Base-by-base conservation (phyloP, 192 early-diverging fungal species). In the Ambispora gerdemannii region DNA sequence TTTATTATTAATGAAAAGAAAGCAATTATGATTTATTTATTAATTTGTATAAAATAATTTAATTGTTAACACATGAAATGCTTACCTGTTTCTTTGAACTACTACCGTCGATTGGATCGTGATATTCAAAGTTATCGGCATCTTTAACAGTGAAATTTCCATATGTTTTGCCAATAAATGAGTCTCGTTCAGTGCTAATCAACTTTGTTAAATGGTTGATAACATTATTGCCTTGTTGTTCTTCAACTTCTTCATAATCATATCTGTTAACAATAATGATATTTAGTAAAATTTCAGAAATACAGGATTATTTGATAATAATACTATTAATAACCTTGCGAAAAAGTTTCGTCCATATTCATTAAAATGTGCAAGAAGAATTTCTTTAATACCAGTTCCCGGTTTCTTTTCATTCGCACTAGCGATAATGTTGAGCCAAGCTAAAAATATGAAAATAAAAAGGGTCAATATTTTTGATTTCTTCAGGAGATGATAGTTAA, bases 311-410 rank as follows among this genome's bases (percentile, higher is more conserved):
- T 22, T 61, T 24, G 2, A 32, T 34, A 15, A 69, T 15, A 56
- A 4, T 34, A 20, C 2, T 24, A 24, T 50, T n/a, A 50, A 55
- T 27, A 78, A 87, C 82, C 88, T 81, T 20, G 88, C 88, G 82
- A 96, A 98, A 85, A 95, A 98, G 89, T 98, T 95, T 75, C 97
- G 90, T 36, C 97, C 97, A 61, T 95, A 98, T 3, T 75, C 78
- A 11, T 79, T 59, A 77, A 90, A 97, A 74, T 97, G 95, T 10
- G 79, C 78, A 66, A 87, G 78, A 74, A 97, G 85, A 49, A 98
- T 89, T 38, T 92, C 90, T 53, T 88, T 86, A 38, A 98, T 87
- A 24, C 85, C 73, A 2, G 82, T 76, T 3, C 72, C 74, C 2
- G 80, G 80, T 49, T 84, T 82, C 33, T 78, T 76, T 75, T 88